These are phyloP conservation scores for Termitomyces sp. DNA, from an alignment of 768 basidiomycete genomes.

Conservation along the genomic window DNA sequence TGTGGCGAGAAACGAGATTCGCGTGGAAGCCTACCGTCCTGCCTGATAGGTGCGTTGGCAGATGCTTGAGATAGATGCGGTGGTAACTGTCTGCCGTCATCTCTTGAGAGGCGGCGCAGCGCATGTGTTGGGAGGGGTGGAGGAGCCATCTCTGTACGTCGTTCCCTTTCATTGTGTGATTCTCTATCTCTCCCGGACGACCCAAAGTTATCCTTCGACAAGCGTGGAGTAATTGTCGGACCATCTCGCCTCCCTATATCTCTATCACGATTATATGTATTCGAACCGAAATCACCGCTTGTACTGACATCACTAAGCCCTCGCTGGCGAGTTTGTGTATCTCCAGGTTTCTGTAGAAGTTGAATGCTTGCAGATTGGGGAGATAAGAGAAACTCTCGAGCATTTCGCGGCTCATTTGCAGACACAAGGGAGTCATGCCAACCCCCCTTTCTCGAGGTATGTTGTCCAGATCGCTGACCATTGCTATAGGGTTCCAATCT, in stretches of 20 bases:
- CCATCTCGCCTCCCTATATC: slow-evolving; percentile 29
- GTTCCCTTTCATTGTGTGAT: slow-evolving; percentile 24
- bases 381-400: slow-evolving; percentile 39
- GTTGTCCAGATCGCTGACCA: slow-evolving; percentile 37
- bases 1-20: slow-evolving; percentile 34
- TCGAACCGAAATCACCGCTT: slow-evolving; percentile 14
- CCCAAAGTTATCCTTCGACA: slow-evolving; percentile 23
- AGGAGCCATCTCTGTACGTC: slow-evolving; percentile 47
- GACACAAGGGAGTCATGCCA: slow-evolving; percentile 34
- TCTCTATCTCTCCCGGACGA: slow-evolving; percentile 25
- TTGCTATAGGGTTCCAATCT: slow-evolving; percentile 77
- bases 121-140: slow-evolving; percentile 40
- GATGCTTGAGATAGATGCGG: slow-evolving; percentile 45
- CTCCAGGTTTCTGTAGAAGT: slow-evolving; percentile 53
- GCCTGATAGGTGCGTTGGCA: slow-evolving; percentile 19
- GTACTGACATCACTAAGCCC: slow-evolving; percentile 28
- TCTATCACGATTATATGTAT: slow-evolving; percentile 17
- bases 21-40: slow-evolving; percentile 35
- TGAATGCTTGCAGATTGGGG: slow-evolving; percentile 36
- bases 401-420: slow-evolving; percentile 34
- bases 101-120: slow-evolving; percentile 27
- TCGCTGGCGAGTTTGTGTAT: slow-evolving; percentile 23
- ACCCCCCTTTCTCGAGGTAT: slow-evolving; percentile 36
- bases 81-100: slow-evolving; percentile 46
- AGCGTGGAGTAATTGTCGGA: slow-evolving; percentile 31